phyloP scores from a whole-genome alignment of 495 filamentous ascomycete genomes.

The Aspergillus carlsbadensis region DNA sequence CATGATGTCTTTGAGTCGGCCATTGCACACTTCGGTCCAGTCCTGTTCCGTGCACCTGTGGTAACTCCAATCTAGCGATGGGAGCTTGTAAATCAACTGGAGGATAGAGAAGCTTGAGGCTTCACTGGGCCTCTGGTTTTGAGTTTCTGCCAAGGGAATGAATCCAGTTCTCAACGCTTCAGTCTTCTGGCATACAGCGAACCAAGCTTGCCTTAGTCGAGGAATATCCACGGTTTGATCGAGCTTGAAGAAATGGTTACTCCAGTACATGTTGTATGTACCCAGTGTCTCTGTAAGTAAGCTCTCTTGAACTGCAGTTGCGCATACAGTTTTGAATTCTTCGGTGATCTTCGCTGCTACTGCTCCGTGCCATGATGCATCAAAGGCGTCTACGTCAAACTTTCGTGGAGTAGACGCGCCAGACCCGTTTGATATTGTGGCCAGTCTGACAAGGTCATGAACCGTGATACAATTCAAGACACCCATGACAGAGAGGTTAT shows the following conservation, averaged over 20 bases:
- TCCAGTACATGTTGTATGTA: conserved; percentile 35
- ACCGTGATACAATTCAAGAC: conserved; percentile 29
- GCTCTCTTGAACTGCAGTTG: conserved; percentile 36
- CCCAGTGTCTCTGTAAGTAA: conserved; percentile 37
- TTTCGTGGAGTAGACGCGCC: not conserved
- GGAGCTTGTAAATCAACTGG: conserved; percentile 29
- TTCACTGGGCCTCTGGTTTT: not conserved
- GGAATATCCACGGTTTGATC: conserved; percentile 46
- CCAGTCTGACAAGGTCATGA: conserved; percentile 24
- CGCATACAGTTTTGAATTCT: conserved; percentile 16
- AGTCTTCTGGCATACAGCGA: conserved; percentile 50
- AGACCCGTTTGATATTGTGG: conserved; percentile 4
- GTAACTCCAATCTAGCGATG: conserved; percentile 27
- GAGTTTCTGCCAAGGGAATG: conserved; percentile 30
- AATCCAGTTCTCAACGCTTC: conserved; percentile 73
- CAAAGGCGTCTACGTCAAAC: conserved; percentile 28
- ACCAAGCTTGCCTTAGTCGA: conserved; percentile 58
- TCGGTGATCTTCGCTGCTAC: conserved; percentile 16
- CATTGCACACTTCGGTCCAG: conserved; percentile 9
- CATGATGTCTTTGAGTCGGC: conserved; percentile 23
- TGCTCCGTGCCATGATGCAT: conserved; percentile 17
- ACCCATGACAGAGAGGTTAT: conserved; percentile 26
- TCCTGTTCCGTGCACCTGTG: conserved; percentile 12
- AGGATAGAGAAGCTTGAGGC: conserved; percentile 25
- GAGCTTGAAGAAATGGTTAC: conserved; percentile 40